Evolutionary conservation across 2,329 filamentous ascomycete species (phyloP).

Genomic region (Arthroderma uncinatum): DNA sequence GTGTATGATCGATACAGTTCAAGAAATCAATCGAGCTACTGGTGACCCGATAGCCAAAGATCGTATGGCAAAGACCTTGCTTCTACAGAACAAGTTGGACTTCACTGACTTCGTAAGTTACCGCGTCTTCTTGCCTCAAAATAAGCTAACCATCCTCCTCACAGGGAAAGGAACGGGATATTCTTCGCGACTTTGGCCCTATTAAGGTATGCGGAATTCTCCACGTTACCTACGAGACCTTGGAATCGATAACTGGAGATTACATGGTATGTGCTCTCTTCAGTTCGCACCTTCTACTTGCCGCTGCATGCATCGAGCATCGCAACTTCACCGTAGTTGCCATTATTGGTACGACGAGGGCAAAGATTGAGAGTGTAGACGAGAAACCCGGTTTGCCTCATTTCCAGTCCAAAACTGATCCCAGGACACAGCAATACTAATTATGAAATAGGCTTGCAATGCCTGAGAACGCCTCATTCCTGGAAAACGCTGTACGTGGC

Average conservation of each 20-base stretch:
- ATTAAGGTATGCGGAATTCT: constrained; percentile 72
- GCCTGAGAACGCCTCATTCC: constrained; percentile 71
- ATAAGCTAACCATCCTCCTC: background rate
- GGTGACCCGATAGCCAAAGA: constrained; percentile 60
- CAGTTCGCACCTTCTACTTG: constrained; percentile 65
- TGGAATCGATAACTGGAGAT: constrained; percentile 55
- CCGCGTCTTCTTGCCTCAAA: background rate
- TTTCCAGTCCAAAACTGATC: background rate
- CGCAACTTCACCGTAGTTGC: constrained; percentile 62
- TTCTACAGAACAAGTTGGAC: constrained; percentile 67
- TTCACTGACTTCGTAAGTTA: constrained; percentile 57
- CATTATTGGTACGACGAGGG: constrained; percentile 43
- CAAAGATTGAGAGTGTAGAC: constrained; percentile 28
- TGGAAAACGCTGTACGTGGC: constrained; percentile 87
- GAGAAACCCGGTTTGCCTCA: constrained; percentile 24
- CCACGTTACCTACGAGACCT: constrained; percentile 69
- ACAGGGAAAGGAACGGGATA: constrained; percentile 28
- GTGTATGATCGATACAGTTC: constrained; percentile 60
- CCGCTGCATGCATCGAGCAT: constrained; percentile 52
- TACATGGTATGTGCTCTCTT: constrained; percentile 86
- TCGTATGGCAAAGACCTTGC: constrained; percentile 68
- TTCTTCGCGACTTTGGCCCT: constrained; percentile 71
- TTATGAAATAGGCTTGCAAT: constrained; percentile 59
- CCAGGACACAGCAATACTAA: background rate
- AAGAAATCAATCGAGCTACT: constrained; percentile 74